phyloP scores from a whole-genome alignment of 305 asterid genomes.

The Solanum aculeatissimum region DNA sequence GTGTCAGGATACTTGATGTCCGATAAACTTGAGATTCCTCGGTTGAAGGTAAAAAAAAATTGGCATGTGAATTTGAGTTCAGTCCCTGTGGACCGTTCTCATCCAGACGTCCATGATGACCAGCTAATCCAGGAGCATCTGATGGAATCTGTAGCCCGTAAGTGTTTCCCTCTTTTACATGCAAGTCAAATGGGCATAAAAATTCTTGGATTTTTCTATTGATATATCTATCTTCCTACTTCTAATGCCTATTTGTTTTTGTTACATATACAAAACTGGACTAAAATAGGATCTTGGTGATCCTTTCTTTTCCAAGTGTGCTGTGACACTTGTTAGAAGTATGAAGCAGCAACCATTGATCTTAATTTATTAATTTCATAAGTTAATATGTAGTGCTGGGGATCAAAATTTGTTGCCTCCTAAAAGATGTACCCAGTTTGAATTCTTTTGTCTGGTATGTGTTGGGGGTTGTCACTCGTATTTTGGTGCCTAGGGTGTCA shows the following conservation, averaged over 20 bases:
- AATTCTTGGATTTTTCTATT: constrained; percentile 3
- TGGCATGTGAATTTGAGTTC: constrained; percentile 85
- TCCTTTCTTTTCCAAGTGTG: not conserved
- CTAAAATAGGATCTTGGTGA: not conserved
- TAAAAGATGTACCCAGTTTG: not conserved
- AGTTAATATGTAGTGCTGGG: not conserved
- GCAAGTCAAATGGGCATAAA: not conserved
- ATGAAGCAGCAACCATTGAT: not conserved
- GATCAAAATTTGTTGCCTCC: not conserved
- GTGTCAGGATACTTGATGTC: constrained; percentile 92
- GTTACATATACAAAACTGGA: not conserved
- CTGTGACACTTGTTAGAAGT: not conserved
- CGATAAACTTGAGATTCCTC: constrained; percentile 80
- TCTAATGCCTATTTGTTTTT: not conserved
- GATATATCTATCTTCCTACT: not conserved
- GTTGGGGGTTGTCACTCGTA: not conserved
- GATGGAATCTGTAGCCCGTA: constrained; percentile 42
- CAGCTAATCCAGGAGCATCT: constrained; percentile 57
- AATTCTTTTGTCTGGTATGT: not conserved
- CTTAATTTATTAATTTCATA: not conserved
- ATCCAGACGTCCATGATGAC: constrained; percentile 89
- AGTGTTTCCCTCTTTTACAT: constrained; percentile 7
- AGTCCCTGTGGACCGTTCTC: constrained; percentile 84
- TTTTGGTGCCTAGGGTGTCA: not conserved
- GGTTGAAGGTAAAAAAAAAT: constrained; percentile 83